Conservation (phyloP, 2,329 filamentous ascomycete genomes). For the Pseudogymnoascus sp. region DNA sequence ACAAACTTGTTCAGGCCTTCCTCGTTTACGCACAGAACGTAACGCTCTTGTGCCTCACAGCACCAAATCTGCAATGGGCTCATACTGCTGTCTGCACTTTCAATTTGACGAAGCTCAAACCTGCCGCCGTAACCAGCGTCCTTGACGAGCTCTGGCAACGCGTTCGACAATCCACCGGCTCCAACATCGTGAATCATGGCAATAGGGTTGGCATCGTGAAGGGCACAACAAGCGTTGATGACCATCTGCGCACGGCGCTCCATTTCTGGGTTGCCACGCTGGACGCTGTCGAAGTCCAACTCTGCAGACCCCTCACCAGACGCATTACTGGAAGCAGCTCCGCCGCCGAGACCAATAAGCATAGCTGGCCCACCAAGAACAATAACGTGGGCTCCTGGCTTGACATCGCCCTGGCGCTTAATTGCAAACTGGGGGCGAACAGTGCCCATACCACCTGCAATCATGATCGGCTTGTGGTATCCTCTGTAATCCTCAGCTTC, state of each 20-base stretch:
- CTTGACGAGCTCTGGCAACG: conserved; percentile 81
- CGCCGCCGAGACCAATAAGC: conserved; percentile 93
- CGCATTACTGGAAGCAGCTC: conserved; percentile 83
- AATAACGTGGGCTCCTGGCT: conserved; percentile 80
- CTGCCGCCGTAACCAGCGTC: conserved; percentile 85
- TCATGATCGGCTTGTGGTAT: conserved; percentile 98
- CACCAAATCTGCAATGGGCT: conserved; percentile 97
- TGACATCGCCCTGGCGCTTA: conserved; percentile 72
- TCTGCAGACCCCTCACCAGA: conserved; percentile 85
- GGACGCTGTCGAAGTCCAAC: conserved; percentile 93
- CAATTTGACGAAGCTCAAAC: conserved; percentile 90
- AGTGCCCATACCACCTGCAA: conserved; percentile 89
- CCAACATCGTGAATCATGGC: conserved; percentile 97
- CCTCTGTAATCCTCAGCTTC: conserved; percentile 64
- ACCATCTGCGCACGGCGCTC: conserved; percentile 95
- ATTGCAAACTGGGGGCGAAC: conserved; percentile 85
- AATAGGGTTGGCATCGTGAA: conserved; percentile 81
- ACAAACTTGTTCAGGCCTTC: conserved; percentile 71
- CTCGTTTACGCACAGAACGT: conserved; percentile 80
- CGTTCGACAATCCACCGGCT: conserved; percentile 76
- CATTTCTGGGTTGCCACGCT: conserved; percentile 94
- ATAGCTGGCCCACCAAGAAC: conserved; percentile 94
- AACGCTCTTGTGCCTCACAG: conserved; percentile 92
- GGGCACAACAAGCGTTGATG: conserved; percentile 83
- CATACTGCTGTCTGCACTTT: conserved; percentile 84